Base-by-base conservation (phyloP, 2,329 filamentous ascomycete genomes). In the Graphilbum fragrans region DNA sequence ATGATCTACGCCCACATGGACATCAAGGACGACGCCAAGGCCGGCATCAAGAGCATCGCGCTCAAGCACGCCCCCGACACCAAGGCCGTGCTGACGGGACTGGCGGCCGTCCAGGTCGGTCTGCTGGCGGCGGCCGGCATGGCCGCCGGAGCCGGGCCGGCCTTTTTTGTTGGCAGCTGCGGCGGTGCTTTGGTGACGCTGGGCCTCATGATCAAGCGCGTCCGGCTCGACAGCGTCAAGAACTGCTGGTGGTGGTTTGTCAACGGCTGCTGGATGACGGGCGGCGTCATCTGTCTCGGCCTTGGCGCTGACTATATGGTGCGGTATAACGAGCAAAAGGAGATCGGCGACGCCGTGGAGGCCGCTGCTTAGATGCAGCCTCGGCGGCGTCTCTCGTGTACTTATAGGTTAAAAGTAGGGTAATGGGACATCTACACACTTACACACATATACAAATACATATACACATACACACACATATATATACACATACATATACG, bases 1-100 rank as follows among this genome's bases (percentile, higher is more conserved):
- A 93, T 92, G 77, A 86, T 94, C 25, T 94, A 94, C 58, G 86
- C 86, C 14, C 86, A 93, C 57, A 90, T 92, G 79, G 86, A 94
- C 53, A 82, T 90, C 58, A 80, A 80, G 53, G 86, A 94, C 52
- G 86, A 94, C 55, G 77, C 70, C 46, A 87, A 86, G 58, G 86
- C 81, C 0, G 87, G 86, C 9, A 92, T 94, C 62, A 93, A 90
- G 66, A 86, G 80, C 53, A 92, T 93, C 51, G 86, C 83, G 2
- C 65, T 93, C 32, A 81, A 82, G 56, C 85, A 93, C 51, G 80
- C 84, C 47, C 69, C 73, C 5, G 72, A 87, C 46, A 88, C 85
- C 1, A 93, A 92, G 60, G 64, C 76, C 40, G 77, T 93, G 9
- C 61, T 94, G 43, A 73, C 74, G 2, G 82, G 80, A 0, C 63